Base-by-base conservation (phyloP, 192 early-diverging fungal genomes). In the Chytriomyces sp. region DNA sequence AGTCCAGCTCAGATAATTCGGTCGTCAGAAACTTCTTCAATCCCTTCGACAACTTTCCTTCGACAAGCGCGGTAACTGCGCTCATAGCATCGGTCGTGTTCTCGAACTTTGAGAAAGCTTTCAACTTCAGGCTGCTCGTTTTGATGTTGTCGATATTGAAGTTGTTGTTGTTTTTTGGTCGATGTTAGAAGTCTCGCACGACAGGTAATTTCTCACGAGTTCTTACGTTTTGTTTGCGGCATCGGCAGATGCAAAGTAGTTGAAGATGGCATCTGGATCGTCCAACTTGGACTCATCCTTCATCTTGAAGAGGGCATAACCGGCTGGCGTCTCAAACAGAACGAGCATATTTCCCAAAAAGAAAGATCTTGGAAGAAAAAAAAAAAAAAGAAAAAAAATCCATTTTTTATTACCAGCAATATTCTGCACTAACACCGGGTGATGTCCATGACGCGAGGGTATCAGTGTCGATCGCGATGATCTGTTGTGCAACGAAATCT, bases 81-180 rank as follows among this genome's bases (percentile, higher is more conserved):
- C 93, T 91, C 83, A 99, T 89, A 26, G 97, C 97, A 82, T 97
- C 96, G 72, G 93, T 95, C 35, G 96, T 99, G 90, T 97, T 98
- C 79, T 97, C 96, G 84, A 99, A 99, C 87, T 98, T 98, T 69
- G 91, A 89, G 85, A 99, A 98, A 68, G 94, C 94, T 81, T 95
- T 89, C 72, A 99, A 89, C 88, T 97, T 98, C 64, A 97, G 90
- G 67, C 91, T 84, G 7, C 35, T 35, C 35, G 35, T 35, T 1
- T 35, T 35, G 35, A 2, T 35, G 35, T 35, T 35, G 35, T 35
- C 35, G 35, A 35, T 35, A 35, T 35, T 35, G 35, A 35, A 2
- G 35, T 35, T 35, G 35, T 3, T 35, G 35, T 35, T 35, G 35
- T 35, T 35, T 35, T 35, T 35, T 35, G 35, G 35, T 35, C 35